Conservation (phyloP, 306 rosid genomes). For the Quercus robur region DNA sequence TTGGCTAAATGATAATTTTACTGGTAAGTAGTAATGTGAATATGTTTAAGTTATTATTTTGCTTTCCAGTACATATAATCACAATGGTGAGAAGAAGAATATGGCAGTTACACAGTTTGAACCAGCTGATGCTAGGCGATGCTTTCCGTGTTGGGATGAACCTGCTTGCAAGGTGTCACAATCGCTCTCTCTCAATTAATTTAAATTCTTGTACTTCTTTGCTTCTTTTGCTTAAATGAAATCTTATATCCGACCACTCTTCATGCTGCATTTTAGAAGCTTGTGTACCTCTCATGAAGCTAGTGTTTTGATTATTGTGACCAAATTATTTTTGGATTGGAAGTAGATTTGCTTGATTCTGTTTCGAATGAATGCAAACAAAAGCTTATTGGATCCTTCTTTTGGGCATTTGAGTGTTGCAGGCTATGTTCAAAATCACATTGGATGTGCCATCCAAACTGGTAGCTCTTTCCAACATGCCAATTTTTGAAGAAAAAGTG, state of each 20-base stretch:
- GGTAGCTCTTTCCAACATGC: conserved; percentile 93
- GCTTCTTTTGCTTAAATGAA: not conserved
- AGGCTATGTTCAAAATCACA: conserved; percentile 85
- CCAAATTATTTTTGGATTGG: not conserved
- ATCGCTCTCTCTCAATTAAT: conserved; percentile 1
- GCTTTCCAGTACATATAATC: conserved; percentile 59
- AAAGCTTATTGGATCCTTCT: not conserved
- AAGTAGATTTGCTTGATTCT: not conserved
- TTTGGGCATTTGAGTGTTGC: conserved; percentile 21
- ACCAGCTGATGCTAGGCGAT: conserved; percentile 94
- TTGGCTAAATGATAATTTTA: not conserved
- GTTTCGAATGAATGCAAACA: not conserved
- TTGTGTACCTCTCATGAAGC: not conserved
- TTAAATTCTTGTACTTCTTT: not conserved
- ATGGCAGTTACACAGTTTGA: conserved; percentile 99
- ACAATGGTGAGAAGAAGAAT: conserved; percentile 77
- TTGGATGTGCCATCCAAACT: conserved; percentile 75
- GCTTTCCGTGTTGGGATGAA: conserved; percentile 99
- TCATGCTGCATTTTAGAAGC: not conserved
- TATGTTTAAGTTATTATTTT: not conserved
- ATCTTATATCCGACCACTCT: not conserved
- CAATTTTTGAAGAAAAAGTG: conserved; percentile 58
- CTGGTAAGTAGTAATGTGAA: not conserved
- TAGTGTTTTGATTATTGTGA: not conserved
- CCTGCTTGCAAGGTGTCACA: conserved; percentile 87